These are phyloP conservation scores for Sophora flavescens DNA, from an alignment of 306 rosid genomes.

Conservation along the genomic window DNA sequence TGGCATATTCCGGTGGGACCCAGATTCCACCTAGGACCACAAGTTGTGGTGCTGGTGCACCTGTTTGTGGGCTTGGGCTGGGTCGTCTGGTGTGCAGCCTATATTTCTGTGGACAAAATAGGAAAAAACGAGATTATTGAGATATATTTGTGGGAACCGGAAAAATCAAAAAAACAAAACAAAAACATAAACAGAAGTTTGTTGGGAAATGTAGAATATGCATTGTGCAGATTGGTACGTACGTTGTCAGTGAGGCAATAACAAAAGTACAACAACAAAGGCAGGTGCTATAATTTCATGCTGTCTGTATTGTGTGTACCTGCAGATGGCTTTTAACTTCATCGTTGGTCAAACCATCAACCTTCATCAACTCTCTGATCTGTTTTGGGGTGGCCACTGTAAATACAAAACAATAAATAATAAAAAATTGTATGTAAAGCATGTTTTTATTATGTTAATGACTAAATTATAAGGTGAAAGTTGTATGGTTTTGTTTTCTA, in stretches of 20 bases:
- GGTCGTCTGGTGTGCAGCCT: conserved; percentile 98
- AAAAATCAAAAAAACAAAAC: background rate
- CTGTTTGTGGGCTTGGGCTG: conserved; percentile 88
- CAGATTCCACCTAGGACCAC: conserved; percentile 95
- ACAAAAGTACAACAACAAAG: conserved; percentile 15
- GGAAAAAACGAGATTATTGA: background rate
- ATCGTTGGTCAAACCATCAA: conserved; percentile 99
- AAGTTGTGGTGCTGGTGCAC: conserved; percentile 75
- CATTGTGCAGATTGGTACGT: conserved; percentile 42
- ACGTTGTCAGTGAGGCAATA: conserved; percentile 46
- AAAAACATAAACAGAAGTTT: conserved; percentile 7
- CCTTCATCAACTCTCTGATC: conserved; percentile 98
- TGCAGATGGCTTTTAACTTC: conserved; percentile 99
- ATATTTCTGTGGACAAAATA: conserved; percentile 70
- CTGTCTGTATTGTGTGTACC: conserved; percentile 51
- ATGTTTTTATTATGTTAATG: conserved; percentile 17
- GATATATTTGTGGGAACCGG: background rate
- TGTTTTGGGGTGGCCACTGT: conserved; percentile 98
- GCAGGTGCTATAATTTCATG: conserved; percentile 26
- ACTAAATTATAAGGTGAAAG: background rate
- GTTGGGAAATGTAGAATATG: conserved; percentile 31
- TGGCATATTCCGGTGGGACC: conserved; percentile 94
- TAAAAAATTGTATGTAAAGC: background rate
- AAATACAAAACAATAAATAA: conserved; percentile 6
- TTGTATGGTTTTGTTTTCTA: background rate